Percentiles rank a stretch among this genome's conserved stretches.
Conservation (phyloP, 1,284 basidiomycete genomes). For the Tilletiopsis washingtonensis region DNA sequence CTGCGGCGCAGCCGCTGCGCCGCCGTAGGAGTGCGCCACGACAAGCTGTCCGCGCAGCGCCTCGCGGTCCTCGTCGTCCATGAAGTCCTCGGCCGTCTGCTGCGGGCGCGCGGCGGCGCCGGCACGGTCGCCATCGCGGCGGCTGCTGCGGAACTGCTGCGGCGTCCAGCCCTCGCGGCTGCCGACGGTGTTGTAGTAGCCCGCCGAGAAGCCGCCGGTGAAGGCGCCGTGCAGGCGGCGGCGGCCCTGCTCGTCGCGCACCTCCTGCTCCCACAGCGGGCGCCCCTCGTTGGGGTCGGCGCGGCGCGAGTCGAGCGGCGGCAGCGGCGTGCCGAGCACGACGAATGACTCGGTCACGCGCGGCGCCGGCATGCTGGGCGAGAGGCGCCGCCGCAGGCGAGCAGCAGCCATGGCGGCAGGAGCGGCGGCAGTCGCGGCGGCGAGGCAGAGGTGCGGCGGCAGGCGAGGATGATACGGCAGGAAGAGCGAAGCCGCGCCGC, state of each 20-base stretch:
- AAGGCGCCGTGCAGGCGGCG: conserved; percentile 91
- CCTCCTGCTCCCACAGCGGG: conserved; percentile 95
- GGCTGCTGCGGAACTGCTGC: conserved; percentile 59
- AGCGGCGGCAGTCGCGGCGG: too few species aligned
- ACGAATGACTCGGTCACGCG: too few species aligned
- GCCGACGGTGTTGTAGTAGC: conserved; percentile 93
- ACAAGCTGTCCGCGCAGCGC: too few species aligned
- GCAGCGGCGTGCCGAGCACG: conserved; percentile 79
- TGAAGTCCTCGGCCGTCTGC: conserved; percentile 74
- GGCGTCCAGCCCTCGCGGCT: conserved; percentile 97
- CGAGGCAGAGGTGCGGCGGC: too few species aligned
- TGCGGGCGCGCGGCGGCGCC: conserved; percentile 53
- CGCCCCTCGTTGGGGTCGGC: conserved; percentile 88
- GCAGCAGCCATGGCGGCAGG: too few species aligned
- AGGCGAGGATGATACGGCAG: too few species aligned
- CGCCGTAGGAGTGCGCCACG: too few species aligned
- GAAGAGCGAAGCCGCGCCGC: too few species aligned
- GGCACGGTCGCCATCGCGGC: conserved; percentile 40
- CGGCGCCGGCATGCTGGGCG: too few species aligned
- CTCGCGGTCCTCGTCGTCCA: conserved; percentile 96
- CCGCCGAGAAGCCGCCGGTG: conserved; percentile 93
- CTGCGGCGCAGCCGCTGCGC: not conserved
- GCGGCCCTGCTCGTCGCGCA: conserved; percentile 86
- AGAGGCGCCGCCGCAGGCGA: too few species aligned
- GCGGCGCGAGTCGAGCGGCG: conserved; percentile 70